Conservation (phyloP, 805 yeast species). For the Candida nemodendra region DNA sequence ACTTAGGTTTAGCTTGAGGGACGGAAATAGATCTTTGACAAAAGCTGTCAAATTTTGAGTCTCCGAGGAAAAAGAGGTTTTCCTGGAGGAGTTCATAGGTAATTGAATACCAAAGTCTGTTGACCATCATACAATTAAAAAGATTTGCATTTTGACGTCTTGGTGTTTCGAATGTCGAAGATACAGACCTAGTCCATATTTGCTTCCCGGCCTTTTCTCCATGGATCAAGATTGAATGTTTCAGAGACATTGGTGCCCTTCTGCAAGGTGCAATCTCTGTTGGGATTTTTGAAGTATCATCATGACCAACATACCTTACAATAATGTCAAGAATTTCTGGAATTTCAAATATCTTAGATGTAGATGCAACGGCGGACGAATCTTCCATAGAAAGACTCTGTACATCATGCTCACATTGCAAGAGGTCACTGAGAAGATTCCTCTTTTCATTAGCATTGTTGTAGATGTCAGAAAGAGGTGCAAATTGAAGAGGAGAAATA, state of each 20-base stretch:
- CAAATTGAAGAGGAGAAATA: conserved; percentile 5
- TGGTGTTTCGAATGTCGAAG: conserved; percentile 11
- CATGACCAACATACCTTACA: conserved; percentile 57
- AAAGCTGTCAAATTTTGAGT: conserved; percentile 34
- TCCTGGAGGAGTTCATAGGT: conserved; percentile 55
- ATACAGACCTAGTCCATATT: conserved; percentile 35
- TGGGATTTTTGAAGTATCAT: conserved; percentile 48
- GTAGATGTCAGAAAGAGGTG: conserved; percentile 2
- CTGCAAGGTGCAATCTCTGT: conserved; percentile 58
- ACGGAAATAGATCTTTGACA: neutral
- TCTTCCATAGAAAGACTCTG: conserved; percentile 7
- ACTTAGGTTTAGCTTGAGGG: conserved; percentile 21
- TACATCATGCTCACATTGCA: conserved; percentile 18
- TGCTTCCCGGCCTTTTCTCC: conserved; percentile 37
- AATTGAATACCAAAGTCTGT: conserved; percentile 59
- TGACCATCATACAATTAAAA: conserved; percentile 66
- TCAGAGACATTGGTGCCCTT: conserved; percentile 64
- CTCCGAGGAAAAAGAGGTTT: conserved; percentile 53
- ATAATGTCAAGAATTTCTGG: conserved; percentile 75
- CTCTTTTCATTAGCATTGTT: conserved; percentile 1
- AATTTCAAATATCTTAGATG: conserved; percentile 53
- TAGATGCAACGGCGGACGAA: conserved; percentile 1
- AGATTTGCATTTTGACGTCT: conserved; percentile 33
- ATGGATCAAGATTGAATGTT: conserved; percentile 68
- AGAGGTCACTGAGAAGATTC: conserved; percentile 15